Base-by-base conservation (phyloP, 768 basidiomycete genomes). In the Podaxis sp. region DNA sequence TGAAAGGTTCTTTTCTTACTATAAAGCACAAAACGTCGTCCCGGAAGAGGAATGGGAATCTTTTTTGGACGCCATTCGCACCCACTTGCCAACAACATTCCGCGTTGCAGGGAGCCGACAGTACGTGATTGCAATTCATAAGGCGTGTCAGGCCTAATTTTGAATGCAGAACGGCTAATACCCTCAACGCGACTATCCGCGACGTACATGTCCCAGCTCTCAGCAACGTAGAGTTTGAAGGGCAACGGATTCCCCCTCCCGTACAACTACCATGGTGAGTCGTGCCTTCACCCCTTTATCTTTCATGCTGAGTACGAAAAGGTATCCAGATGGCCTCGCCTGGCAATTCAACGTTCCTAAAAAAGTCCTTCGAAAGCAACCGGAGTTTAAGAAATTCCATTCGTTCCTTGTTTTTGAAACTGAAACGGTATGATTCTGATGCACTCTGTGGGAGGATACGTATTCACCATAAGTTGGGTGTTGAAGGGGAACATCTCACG, bases 321-420 rank as follows among this genome's bases (percentile, higher is more conserved):
- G 94, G 94, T 98, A 97, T 75, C 95, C 96, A 11, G 90, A 90
- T 11, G 89, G 89, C n/a, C 82, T 97, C 12, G 97, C 93, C 9
- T 99, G 97, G 97, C 94, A 97, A 68, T 86, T 98, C 72, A 93
- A 95, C 67, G 90, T 96, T 1, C 84, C 92, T 8, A 98, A 98
- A 73, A 87, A 89, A 58, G 87, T 91, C 1, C 77, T 99, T 37
- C 85, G 97, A 56, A 96, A 92, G 70, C 86, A 86, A 4, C 87
- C 88, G 5, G 92, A 95, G 69, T 96, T 97, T 80, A 93, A 93
- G 69, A 90, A 87, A 70, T 98, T 99, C 66, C 97, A 98, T 72
- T 87, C 91, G 1, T 98, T 98, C 76, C 79, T 99, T 29, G 96
- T 99, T 0, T 96, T 94, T 66, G 97, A 99, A 77, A 98, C 97